Conservation (phyloP, 2,329 filamentous ascomycete genomes). For the Lasiodiplodia citricola region DNA sequence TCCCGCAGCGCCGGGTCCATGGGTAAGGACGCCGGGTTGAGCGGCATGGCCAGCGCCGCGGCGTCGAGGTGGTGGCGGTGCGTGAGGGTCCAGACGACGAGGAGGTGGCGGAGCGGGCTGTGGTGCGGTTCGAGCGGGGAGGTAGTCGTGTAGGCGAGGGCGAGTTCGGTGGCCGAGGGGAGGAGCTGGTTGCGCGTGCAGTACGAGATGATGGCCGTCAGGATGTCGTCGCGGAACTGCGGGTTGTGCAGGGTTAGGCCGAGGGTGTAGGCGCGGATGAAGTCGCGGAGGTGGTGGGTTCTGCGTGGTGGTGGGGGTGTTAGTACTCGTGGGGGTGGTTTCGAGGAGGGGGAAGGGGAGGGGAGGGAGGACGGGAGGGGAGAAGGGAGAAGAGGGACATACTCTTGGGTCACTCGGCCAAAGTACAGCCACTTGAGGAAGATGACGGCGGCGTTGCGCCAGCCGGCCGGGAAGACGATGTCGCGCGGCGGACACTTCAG, state of each 20-base stretch:
- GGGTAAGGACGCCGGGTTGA: neutral
- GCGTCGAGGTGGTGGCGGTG: neutral
- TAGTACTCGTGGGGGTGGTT: neutral
- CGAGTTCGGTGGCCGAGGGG: neutral
- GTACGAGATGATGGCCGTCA: slow-evolving; percentile 2
- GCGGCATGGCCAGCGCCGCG: neutral
- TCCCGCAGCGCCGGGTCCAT: neutral
- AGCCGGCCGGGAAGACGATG: neutral
- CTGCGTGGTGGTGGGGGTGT: slow-evolving; percentile 3
- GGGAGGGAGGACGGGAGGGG: neutral
- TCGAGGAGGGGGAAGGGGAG: neutral
- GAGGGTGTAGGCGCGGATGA: slow-evolving; percentile 15
- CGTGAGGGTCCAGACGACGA: slow-evolving; percentile 4
- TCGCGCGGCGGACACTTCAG: neutral
- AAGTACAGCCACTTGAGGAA: slow-evolving; percentile 20
- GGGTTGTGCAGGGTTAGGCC: neutral
- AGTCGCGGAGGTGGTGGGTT: neutral
- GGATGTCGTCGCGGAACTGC: slow-evolving; percentile 14
- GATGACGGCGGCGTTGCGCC: slow-evolving; percentile 1
- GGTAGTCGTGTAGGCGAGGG: neutral
- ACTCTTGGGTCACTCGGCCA: neutral
- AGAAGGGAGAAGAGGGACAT: neutral
- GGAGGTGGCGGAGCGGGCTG: slow-evolving; percentile 9
- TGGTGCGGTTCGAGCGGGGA: neutral
- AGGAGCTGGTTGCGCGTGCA: slow-evolving; percentile 8